These are phyloP conservation scores for Mucor piriformis DNA, from an alignment of 371 early-diverging fungal genomes.

Conservation along the genomic window DNA sequence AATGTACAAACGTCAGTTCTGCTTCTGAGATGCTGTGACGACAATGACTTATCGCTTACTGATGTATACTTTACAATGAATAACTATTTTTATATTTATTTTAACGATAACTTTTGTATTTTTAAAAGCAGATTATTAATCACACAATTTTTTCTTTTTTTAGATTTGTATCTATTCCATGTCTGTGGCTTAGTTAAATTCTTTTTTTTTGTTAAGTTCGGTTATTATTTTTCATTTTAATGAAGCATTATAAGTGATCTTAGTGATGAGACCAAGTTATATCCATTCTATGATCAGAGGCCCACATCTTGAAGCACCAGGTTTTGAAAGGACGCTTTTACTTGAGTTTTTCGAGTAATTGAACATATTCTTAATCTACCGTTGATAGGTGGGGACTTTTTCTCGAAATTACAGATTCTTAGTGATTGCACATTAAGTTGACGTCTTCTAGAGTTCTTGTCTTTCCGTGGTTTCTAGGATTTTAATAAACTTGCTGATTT, in stretches of 20 bases:
- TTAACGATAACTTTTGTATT: conserved; percentile 4
- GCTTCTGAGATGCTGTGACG: conserved; percentile 47
- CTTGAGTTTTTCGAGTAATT: conserved; percentile 37
- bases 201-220: background rate
- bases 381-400: conserved; percentile 33
- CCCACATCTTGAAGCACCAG: conserved; percentile 36
- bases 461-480: conserved; percentile 52
- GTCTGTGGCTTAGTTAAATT: conserved; percentile 2
- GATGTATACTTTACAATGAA: conserved; percentile 11
- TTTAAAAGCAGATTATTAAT: conserved; percentile 14
- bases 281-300: conserved; percentile 55
- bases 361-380: conserved; percentile 22
- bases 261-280: conserved; percentile 44
- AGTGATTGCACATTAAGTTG: conserved; percentile 14
- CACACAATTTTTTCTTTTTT: conserved; percentile 1
- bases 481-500: conserved; percentile 43
- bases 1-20: conserved; percentile 48
- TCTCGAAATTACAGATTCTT: conserved; percentile 1
- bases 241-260: conserved; percentile 5
- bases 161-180: background rate
- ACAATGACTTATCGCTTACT: conserved; percentile 25
- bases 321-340: conserved; percentile 10
- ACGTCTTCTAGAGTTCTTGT: conserved; percentile 13
- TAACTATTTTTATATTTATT: background rate
- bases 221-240: background rate